Base-by-base conservation (phyloP, 2,329 filamentous ascomycete species). In the Botrytis hyacinthi region DNA sequence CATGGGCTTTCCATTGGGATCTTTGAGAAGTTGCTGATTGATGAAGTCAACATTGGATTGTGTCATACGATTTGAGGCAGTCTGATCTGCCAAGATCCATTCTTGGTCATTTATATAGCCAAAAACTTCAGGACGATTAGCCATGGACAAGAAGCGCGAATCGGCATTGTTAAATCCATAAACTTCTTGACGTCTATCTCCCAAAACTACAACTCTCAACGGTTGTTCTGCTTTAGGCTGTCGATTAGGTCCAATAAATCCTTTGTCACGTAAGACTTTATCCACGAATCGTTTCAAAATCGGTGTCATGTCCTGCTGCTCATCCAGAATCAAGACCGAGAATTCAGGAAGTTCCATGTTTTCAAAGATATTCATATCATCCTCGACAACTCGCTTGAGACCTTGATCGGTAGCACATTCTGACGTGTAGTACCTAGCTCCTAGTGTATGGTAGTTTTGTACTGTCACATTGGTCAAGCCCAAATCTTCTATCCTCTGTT, bases 161-260 rank as follows among this genome's bases (percentile, higher is more conserved):
- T 71, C 70, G 16, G 70, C 70, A 71, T 71, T 71, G 26, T 65
- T 71, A 16, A 71, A 71, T 48, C 59, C 70, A 22, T 71, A 71
- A 46, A 65, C 9, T 63, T 65, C 59, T 42, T 71, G 70, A 29
- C 70, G 70, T 42, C 46, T 65, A 26, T 71, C 70, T 6, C 70
- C 68, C 44, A 71, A 42, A 35, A 71, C 59, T 12, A 65, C 22
- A 2, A 71, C 35, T 26, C 59, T 71, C 26, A 71, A 37, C 6
- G 22, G 35, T 26, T 65, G 7, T 12, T 10, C 29, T 26, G 26
- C 9, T 12, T 54, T 54, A 18, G 70, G 35, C 26, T 65, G 22
- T 10, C 44, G 70, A 7, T 65, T 9, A 7, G 42, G 20, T 20
- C 70, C 42, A 3, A 42, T 26, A 8, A 65, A 65, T 32, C 59